These are phyloP conservation scores for Sclerotinia subarctica DNA, from an alignment of 2,329 filamentous ascomycete species.

Conservation along the genomic window DNA sequence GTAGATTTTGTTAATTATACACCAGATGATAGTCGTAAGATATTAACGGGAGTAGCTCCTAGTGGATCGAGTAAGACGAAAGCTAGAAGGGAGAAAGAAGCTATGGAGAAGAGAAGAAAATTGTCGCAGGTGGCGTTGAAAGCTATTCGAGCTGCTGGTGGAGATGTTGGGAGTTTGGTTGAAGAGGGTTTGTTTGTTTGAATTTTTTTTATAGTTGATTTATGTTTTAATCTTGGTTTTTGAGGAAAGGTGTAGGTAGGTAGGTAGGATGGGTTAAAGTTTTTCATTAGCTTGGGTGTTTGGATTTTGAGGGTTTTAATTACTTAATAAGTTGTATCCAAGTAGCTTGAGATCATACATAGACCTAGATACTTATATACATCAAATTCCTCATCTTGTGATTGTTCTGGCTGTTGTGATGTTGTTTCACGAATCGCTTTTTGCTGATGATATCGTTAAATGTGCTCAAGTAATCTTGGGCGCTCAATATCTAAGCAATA, in stretches of 20 bases:
- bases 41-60: slow-evolving; percentile 87
- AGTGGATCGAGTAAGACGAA: slow-evolving; percentile 93
- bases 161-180: slow-evolving; percentile 56
- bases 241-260: neutral
- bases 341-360: neutral
- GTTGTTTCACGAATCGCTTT: neutral
- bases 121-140: slow-evolving; percentile 66
- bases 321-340: slow-evolving; percentile 18
- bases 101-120: slow-evolving; percentile 68
- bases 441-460: neutral
- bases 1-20: slow-evolving; percentile 88
- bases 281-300: neutral
- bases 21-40: slow-evolving; percentile 69
- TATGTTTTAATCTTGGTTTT: no score
- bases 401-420: neutral
- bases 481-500: neutral
- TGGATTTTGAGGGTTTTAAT: neutral
- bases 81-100: slow-evolving; percentile 85
- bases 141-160: slow-evolving; percentile 68
- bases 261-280: neutral
- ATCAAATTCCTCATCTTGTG: neutral
- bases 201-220: slow-evolving; percentile 6
- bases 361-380: slow-evolving; percentile 12
- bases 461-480: neutral
- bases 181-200: slow-evolving; percentile 50